phyloP scores from a whole-genome alignment of 176 grass and related monocot genomes.

The Triticum urartu region DNA sequence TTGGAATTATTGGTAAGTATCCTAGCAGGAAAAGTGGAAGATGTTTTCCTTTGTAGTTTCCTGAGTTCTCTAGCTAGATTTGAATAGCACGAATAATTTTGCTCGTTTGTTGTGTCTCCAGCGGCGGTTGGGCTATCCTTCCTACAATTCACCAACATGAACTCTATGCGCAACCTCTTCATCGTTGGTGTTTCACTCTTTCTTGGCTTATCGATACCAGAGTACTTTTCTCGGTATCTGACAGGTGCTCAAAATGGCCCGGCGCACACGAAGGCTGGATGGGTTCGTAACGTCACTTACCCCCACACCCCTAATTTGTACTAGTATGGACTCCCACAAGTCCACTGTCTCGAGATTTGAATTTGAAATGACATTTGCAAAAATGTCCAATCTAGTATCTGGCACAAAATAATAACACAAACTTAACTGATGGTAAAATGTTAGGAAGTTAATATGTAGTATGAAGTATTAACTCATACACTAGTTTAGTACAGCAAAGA shows the following conservation, averaged over 20 bases:
- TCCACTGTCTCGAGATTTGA: not conserved
- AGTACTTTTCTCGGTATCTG: conserved; percentile 85
- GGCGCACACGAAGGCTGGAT: conserved; percentile 88
- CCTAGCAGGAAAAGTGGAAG: not conserved
- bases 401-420: not conserved
- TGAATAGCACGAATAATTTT: conserved; percentile 6
- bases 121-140: conserved; percentile 91
- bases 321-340: not conserved
- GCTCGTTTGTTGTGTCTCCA: conserved; percentile 38
- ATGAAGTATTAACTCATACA: too few relatives aligned
- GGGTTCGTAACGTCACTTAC: conserved; percentile 46
- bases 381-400: not conserved
- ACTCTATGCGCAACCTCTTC: conserved; percentile 95
- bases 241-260: conserved; percentile 54
- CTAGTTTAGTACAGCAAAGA: not conserved
- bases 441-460: not conserved
- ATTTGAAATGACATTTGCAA: not conserved
- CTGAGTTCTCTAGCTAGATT: not conserved
- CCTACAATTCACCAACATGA: conserved; percentile 98
- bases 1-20: conserved; percentile 80
- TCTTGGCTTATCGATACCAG: conserved; percentile 87
- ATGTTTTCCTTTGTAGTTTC: not conserved
- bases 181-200: conserved; percentile 86
- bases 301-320: not conserved
- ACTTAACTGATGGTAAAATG: not conserved